Base-by-base conservation (phyloP, 1,284 basidiomycete species). In the Rhodotorula sp. region DNA sequence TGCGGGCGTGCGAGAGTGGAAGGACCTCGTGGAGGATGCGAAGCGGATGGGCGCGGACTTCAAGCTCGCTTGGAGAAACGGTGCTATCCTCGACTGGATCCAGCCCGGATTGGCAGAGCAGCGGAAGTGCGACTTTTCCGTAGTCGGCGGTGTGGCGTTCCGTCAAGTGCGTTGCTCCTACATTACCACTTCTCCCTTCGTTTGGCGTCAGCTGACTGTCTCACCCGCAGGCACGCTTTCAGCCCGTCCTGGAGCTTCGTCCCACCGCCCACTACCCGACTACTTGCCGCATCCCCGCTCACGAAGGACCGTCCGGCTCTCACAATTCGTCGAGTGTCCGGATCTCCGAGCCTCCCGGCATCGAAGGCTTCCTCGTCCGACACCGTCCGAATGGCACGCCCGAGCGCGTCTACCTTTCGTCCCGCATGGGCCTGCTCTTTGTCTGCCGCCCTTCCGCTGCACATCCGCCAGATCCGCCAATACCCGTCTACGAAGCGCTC, bases 281-380 rank as follows among this genome's bases (percentile, higher is more conserved):
- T 20, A 69, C 65, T 1, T 74, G 72, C 37, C 59, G 64, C 15
- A 56, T 71, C 2, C 67, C 74, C 7, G 28, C 63, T 0, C 37
- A 50, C 8, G 11, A 52, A 1, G 13, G 47, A 30, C 20, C 65
- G 0, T 47, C 55, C 7, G 37, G 60, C 2, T 22, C 54, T 16
- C 24, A 18, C 20, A 16, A 51, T 9, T 55, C 64, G 11, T 40
- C 58, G 28, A 60, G 59, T 13, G 48, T 53, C 1, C 72, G 73
- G 10, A 54, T 72, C 22, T 59, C 66, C 44, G 75, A 76, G 44
- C 75, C 75, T 18, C 75, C 75, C 7, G 67, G 67, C 6, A 65
- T 76, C 47, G 75, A 76, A 56, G 75, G 75, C 53, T 75, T 71
- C 62, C 66, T 75, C 37, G 59, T 68, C 3, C 72, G 74, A 7